Conservation (phyloP, 2,329 filamentous ascomycete species). For the Talaromyces marneffei region DNA sequence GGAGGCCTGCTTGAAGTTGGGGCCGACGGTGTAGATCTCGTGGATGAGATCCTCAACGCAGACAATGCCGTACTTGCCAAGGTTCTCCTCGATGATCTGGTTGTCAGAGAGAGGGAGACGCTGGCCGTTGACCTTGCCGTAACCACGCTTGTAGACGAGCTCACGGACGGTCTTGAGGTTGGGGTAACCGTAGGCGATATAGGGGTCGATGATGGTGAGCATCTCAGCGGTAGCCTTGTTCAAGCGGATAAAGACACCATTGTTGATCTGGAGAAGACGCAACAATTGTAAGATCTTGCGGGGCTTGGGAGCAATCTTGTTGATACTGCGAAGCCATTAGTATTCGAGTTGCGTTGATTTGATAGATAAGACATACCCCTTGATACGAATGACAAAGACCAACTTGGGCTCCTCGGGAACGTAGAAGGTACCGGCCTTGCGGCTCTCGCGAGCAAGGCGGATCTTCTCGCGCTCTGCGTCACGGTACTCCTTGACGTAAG, state of each 20-base stretch:
- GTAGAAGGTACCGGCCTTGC: conserved; percentile 89
- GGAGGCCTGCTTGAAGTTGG: conserved; percentile 98
- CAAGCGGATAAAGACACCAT: conserved; percentile 93
- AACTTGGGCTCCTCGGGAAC: conserved; percentile 92
- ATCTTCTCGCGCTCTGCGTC: conserved; percentile 98
- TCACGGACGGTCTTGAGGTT: conserved; percentile 99
- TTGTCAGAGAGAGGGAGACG: conserved; percentile 95
- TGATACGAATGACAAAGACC: conserved; percentile 98
- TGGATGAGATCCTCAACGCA: conserved; percentile 99
- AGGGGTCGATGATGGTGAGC: conserved; percentile 97
- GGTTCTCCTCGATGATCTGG: conserved; percentile 90
- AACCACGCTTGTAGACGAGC: conserved; percentile 99
- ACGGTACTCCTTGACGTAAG: conserved; percentile 99
- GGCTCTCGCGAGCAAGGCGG: conserved; percentile 80
- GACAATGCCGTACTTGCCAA: conserved; percentile 98
- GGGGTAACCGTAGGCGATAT: conserved; percentile 98
- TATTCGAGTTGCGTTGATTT: conserved; percentile 10
- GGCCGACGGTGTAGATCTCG: conserved; percentile 97
- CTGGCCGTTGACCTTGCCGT: conserved; percentile 99
- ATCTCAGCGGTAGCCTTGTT: conserved; percentile 98
- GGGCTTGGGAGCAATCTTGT: conserved; percentile 99
- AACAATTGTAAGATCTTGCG: conserved; percentile 99
- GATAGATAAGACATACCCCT: conserved; percentile 60
- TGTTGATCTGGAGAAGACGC: conserved; percentile 99
- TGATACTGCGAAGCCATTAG: conserved; percentile 65